Evolutionary conservation across 495 filamentous ascomycete genomes (phyloP), one percentile per base, ranked within the genome.

Genomic region (Hypomontagnella submonticulosa): DNA sequence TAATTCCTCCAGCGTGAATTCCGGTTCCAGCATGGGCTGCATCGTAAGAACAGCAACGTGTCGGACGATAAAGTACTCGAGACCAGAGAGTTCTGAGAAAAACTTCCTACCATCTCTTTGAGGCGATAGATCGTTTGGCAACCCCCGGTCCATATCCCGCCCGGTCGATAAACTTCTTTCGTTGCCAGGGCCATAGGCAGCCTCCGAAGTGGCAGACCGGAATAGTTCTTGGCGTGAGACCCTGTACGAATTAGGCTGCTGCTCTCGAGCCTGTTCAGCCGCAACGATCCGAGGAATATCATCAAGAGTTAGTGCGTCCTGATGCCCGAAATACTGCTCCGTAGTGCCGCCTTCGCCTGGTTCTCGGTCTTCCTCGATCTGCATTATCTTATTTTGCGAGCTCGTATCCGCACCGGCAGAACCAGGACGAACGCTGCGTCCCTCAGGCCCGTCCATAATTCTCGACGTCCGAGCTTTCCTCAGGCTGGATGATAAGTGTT

Each of bases 231-330:
- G 87, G 33, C 91, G 87, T 61, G 83, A 89, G 61, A 86, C 90
- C 34, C 92, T 92, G 71, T 71, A 69, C 18, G 66, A 30, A 37
- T 91, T 96, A 13, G 92, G 89, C 53, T 92, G 86, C 73, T 96
- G 93, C 72, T 97, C 93, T 72, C 90, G 88, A 23, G 95, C 93
- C 78, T 98, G 95, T 69, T 97, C 92, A 7, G 94, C 92, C 2
- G 95, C 95, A 41, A 97, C 92, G 64, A 99, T 96, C 62, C 94
- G 84, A n/a, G 95, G 94, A 62, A 99, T 97, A 72, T 99, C 95
- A 75, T 98, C 95, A 56, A 99, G 80, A 4, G 93, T 97, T 33
- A 98, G 81, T 11, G 92, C 91, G 79, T 97, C 92, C 58, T 94
- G 90, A 65, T 91, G 86, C n/a, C 91, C 92, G 65, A 99, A 91